Percentiles rank a stretch among this genome's conserved stretches.
Evolutionary conservation across 31 red algal species (phyloP).

Genomic region (Asparagopsis taxiformis): DNA sequence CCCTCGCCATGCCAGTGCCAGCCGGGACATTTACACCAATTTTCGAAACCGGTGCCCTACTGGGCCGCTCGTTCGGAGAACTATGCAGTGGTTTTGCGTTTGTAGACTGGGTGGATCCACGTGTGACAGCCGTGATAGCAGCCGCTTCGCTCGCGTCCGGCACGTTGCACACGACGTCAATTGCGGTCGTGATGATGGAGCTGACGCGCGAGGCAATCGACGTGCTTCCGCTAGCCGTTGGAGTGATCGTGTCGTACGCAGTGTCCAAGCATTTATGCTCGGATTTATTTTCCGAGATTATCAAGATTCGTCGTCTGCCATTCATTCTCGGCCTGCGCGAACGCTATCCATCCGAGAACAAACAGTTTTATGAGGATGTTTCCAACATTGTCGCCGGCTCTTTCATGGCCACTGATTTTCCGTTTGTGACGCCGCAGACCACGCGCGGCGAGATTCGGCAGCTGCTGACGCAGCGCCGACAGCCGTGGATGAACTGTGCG

Average conservation of each 20-base stretch:
- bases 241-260: slow-evolving; percentile 65
- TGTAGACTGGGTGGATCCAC: slow-evolving; percentile 67
- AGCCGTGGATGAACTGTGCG: slow-evolving; percentile 58
- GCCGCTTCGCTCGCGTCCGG: slow-evolving; percentile 65
- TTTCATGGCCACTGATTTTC: slow-evolving; percentile 62
- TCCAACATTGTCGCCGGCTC: slow-evolving; percentile 38
- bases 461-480: slow-evolving; percentile 37
- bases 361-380: slow-evolving; percentile 54
- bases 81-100: slow-evolving; percentile 42
- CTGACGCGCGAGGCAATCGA: slow-evolving; percentile 68
- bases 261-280: slow-evolving; percentile 64
- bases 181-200: slow-evolving; percentile 80
- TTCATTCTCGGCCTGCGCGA: slow-evolving; percentile 73
- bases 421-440: slow-evolving; percentile 51
- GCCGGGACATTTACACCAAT: slow-evolving; percentile 79
- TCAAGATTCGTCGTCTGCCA: slow-evolving; percentile 61
- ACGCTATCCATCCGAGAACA: slow-evolving; percentile 65
- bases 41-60: slow-evolving; percentile 69
- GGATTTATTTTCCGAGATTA: slow-evolving; percentile 74
- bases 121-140: slow-evolving; percentile 62
- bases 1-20: slow-evolving; percentile 78
- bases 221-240: slow-evolving; percentile 58
- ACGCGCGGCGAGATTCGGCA: slow-evolving; percentile 48
- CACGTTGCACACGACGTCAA: slow-evolving; percentile 56
- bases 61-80: slow-evolving; percentile 67